Base-by-base conservation (phyloP, 176 grass and related monocot species). In the Microstegium vimineum region DNA sequence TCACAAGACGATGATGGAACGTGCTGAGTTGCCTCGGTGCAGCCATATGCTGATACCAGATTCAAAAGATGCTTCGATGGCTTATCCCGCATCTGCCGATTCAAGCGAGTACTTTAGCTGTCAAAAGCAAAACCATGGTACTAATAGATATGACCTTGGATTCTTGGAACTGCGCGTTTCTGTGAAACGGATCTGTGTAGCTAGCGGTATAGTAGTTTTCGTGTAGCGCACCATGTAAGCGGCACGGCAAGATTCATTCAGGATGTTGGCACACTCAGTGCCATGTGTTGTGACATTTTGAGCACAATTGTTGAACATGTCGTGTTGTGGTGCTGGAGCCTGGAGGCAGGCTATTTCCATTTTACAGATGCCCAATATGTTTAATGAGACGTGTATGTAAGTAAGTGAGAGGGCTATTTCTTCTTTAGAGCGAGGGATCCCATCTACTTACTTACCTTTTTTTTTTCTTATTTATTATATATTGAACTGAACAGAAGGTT, bases 81-180 rank as follows among this genome's bases (percentile, higher is more conserved):
- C 78, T 73, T 89, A 80, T 90, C 77, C 83, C 71, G 87, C 77
- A 71, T 90, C 88, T 77, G 77, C 77, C 59, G 66, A 77, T 90
- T 90, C 77, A 86, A 86, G 88, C 83, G 83, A 90, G 15, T 76
- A 81, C 71, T 63, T 76, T 81, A 85, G 82, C 66, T 77, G 64
- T 41, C 38, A 49, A 63, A 69, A 78, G 73, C 61, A 83, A 78
- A 66, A 20, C 54, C 23, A 13, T 3, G 52, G 64, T 87, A 87
- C n/a, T n/a, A n/a, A 72, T 71, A 15, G 40, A 49, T n/a, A 73
- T 61, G 36, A 2, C 51, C 51, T 28, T 71, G 40, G 28, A 62
- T 38, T 25, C 63, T 70, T 76, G 52, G 38, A 87, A 81, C 2
- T 60, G 31, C 33, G 22, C 12, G 5, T 87, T 62, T 41, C 36